Base-by-base conservation (phyloP, 805 yeast genomes). In the Candida namnaoensis region DNA sequence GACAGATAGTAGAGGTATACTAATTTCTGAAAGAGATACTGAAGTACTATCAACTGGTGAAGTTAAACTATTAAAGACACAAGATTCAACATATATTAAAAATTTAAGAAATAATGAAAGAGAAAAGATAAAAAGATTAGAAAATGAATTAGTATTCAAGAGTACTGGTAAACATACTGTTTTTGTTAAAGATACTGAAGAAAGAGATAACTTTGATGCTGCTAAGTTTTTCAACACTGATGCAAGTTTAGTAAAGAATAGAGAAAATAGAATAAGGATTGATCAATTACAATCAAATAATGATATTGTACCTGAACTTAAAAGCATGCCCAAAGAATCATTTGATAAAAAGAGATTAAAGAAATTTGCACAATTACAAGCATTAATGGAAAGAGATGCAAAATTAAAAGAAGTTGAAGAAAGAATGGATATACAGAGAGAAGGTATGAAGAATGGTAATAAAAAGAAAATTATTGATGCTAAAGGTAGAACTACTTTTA, bases 401-500 rank as follows among this genome's bases (percentile, higher is more conserved):
- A 78, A 88, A 60, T 69, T 91, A 49, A 67, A 69, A 39, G 72
- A 72, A 39, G 84, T 91, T 14, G 82, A 87, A 54, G 71, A 71
- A 35, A 76, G 80, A 53, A 78, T 90, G 78, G 85, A 83, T 43
- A 52, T 76, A 43, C 95, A 88, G 53, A 78, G 84, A 46, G 95
- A 90, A 56, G 72, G 88, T 42, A 88, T 91, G 95, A 87, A 87
- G 60, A 83, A 80, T 49, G 98, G 98, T 1, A 77, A 79, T 46
- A 86, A 85, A 65, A 84, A 82, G 72, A 88, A 88, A 66, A 60
- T 82, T 5, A 68, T 72, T 3, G 82, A 72, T 43, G 65, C 71
- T 13, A 72, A 76, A 32, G 98, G 98, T 5, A 73, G 74, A 43
- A 74, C 76, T 0, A 69, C 72, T 3, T 93, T 76, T 66, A 87